phyloP scores from a whole-genome alignment of 805 yeast species.

The Candida schatavii region DNA sequence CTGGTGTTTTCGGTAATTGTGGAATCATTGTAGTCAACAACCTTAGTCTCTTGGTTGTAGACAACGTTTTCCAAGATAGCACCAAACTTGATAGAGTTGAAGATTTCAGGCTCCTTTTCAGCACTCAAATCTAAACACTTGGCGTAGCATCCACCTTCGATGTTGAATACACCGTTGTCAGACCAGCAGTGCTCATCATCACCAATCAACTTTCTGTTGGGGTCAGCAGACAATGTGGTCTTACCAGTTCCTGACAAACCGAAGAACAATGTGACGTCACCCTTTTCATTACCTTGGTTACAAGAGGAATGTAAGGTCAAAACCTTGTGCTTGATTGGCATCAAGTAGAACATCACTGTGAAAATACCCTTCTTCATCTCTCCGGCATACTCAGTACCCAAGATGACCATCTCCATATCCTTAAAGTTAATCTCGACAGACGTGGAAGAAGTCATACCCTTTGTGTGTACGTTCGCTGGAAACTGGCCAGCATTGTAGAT shows the following conservation, averaged over 20 bases:
- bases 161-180: slow-evolving; percentile 96
- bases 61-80: slow-evolving; percentile 91
- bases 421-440: slow-evolving; percentile 95
- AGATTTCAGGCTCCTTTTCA: slow-evolving; percentile 97
- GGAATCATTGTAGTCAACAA: slow-evolving; percentile 80
- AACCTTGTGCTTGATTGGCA: slow-evolving; percentile 91
- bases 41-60: slow-evolving; percentile 74
- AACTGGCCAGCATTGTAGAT: slow-evolving; percentile 98
- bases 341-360: slow-evolving; percentile 97
- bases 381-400: slow-evolving; percentile 99
- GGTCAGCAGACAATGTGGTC: slow-evolving; percentile 96
- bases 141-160: slow-evolving; percentile 99
- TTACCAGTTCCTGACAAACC: slow-evolving; percentile 98
- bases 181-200: slow-evolving; percentile 99
- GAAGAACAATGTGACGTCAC: slow-evolving; percentile 92
- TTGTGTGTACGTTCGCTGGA: slow-evolving; percentile 95
- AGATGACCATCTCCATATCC: slow-evolving; percentile 97
- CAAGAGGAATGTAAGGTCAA: slow-evolving; percentile 94
- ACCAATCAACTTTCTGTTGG: slow-evolving; percentile 89
- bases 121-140: slow-evolving; percentile 86
- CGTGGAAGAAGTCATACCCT: slow-evolving; percentile 95
- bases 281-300: slow-evolving; percentile 77
- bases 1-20: slow-evolving; percentile 94
- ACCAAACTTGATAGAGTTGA: slow-evolving; percentile 91
- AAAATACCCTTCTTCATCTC: slow-evolving; percentile 99